Conservation (phyloP, 805 yeast genomes). For the Candida saitoana region DNA sequence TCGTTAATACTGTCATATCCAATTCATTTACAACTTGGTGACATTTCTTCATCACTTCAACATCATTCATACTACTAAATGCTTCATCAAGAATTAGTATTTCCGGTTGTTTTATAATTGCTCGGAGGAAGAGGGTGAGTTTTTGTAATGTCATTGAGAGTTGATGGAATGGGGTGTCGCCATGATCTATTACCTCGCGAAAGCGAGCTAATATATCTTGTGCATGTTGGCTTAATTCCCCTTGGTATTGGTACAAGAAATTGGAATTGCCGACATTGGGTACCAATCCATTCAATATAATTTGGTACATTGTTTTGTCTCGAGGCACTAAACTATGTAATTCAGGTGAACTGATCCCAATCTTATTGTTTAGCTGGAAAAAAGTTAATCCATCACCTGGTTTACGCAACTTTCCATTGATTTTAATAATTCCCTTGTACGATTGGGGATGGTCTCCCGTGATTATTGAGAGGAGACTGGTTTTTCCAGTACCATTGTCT, state of each 20-base stretch:
- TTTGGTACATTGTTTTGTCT: constrained; percentile 45
- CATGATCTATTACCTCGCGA: constrained; percentile 27
- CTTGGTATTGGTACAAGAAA: constrained; percentile 34
- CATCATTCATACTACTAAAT: constrained; percentile 80
- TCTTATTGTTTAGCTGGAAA: constrained; percentile 70
- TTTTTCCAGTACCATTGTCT: constrained; percentile 88
- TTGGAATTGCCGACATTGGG: constrained; percentile 53
- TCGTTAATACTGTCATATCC: constrained; percentile 64
- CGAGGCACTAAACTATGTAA: constrained; percentile 81
- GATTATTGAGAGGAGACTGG: constrained; percentile 76
- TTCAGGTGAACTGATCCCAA: constrained; percentile 91
- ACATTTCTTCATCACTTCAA: constrained; percentile 29
- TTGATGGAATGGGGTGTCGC: constrained; percentile 45
- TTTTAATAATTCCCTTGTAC: constrained; percentile 67
- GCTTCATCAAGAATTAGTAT: constrained; percentile 88
- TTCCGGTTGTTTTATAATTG: constrained; percentile 73
- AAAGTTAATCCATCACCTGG: constrained; percentile 72
- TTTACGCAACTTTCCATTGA: constrained; percentile 63
- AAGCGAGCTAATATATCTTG: constrained; percentile 18
- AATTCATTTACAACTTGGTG: constrained; percentile 24
- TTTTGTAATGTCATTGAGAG: constrained; percentile 74
- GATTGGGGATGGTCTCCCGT: constrained; percentile 97
- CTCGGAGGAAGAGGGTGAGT: constrained; percentile 67
- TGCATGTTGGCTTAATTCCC: constrained; percentile 13
- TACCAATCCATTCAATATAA: constrained; percentile 69